Evolutionary conservation across 2,329 filamentous ascomycete species (phyloP).

Genomic region (Colletotrichum sp.): DNA sequence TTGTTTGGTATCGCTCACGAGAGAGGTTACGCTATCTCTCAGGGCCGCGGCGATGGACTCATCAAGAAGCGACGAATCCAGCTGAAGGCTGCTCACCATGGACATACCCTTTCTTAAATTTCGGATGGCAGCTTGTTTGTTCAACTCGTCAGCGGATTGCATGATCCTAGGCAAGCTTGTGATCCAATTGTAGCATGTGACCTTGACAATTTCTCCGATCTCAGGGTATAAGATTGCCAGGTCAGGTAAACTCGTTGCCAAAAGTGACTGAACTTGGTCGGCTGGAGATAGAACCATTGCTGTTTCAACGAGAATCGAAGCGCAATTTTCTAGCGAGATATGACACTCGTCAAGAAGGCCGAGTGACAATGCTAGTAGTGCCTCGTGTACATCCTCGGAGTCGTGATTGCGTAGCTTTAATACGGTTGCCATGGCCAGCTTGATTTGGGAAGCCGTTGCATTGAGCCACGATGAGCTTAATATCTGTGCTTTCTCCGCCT

Average conservation of each 20-base stretch:
- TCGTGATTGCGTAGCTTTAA: slow-evolving; percentile 77
- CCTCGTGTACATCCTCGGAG: slow-evolving; percentile 69
- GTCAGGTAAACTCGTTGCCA: slow-evolving; percentile 60
- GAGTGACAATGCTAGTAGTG: slow-evolving; percentile 75
- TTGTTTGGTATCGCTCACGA: slow-evolving; percentile 39
- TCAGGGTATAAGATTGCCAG: slow-evolving; percentile 67
- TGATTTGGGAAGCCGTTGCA: slow-evolving; percentile 81
- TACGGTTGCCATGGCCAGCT: slow-evolving; percentile 79
- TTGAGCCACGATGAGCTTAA: slow-evolving; percentile 72
- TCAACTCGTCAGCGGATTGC: slow-evolving; percentile 82
- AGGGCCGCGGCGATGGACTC: slow-evolving; percentile 72
- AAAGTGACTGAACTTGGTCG: slow-evolving; percentile 40
- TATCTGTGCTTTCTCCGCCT: slow-evolving; percentile 39
- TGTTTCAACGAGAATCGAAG: slow-evolving; percentile 79
- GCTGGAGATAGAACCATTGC: slow-evolving; percentile 71
- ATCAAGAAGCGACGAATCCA: slow-evolving; percentile 71
- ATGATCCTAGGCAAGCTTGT: slow-evolving; percentile 81
- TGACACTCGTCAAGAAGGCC: slow-evolving; percentile 81
- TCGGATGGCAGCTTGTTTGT: slow-evolving; percentile 73
- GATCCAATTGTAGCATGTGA: slow-evolving; percentile 80
- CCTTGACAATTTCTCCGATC: slow-evolving; percentile 69
- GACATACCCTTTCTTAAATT: slow-evolving; percentile 79
- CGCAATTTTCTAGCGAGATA: slow-evolving; percentile 71
- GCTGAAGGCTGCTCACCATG: slow-evolving; percentile 66
- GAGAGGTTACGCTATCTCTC: slow-evolving; percentile 71